phyloP scores from a whole-genome alignment of 805 yeast genomes.

The Ogataea ramenticola region DNA sequence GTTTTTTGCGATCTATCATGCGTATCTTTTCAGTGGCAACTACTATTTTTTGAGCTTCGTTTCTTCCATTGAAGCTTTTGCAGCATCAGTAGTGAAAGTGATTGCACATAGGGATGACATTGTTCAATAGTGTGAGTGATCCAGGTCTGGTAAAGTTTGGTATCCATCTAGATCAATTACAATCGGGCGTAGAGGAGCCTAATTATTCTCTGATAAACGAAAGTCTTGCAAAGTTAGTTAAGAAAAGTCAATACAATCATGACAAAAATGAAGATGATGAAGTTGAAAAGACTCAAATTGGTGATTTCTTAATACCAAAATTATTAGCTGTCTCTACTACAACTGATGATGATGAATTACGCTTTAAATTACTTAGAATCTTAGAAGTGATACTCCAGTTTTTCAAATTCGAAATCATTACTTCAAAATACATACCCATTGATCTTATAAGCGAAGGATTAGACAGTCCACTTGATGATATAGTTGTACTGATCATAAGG shows the following conservation, averaged over 20 bases:
- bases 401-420: conserved; percentile 22
- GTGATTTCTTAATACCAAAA: conserved; percentile 7
- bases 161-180: conserved; percentile 11
- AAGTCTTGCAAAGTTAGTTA: not conserved
- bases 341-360: conserved; percentile 7
- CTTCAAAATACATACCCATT: conserved; percentile 14
- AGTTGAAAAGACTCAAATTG: not conserved
- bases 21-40: too few relatives aligned
- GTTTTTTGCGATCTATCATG: too few relatives aligned
- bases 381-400: conserved; percentile 19
- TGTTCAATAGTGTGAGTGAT: conserved; percentile 4
- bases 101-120: too few relatives aligned
- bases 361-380: conserved; percentile 11
- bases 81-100: too few relatives aligned
- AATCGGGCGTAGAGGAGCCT: conserved; percentile 4
- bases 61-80: too few relatives aligned
- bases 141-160: conserved; percentile 11
- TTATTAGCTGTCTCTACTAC: conserved; percentile 18
- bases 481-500: conserved; percentile 19
- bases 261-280: not conserved
- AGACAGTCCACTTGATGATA: conserved; percentile 16
- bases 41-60: too few relatives aligned
- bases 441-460: conserved; percentile 24
- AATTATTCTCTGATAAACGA: conserved; percentile 6
- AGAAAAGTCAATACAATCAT: not conserved